Base-by-base conservation (phyloP, 441 rosid species). In the Theobroma grandiflorum region DNA sequence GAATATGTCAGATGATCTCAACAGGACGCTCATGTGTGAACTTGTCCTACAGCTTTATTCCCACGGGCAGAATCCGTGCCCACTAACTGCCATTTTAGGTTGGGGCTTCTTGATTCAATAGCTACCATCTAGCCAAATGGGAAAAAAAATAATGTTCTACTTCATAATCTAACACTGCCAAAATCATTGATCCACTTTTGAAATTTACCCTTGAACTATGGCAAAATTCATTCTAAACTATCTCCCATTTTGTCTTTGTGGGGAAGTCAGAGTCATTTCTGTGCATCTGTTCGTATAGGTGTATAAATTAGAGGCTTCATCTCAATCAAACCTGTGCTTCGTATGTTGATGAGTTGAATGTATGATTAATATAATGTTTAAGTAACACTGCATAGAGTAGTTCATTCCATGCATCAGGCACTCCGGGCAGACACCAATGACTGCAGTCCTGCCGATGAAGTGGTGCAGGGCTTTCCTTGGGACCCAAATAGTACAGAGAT, bases 371-470 rank as follows among this genome's bases (percentile, higher is more conserved):
- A 71, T 85, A 90, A 4, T 33, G 91, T 85, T 91, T 93, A 7
- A 96, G 85, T 79, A 93, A 83, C 70, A 88, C 22, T 0, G 97
- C 97, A 40, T 87, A 92, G 37, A 96, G 90, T 47, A 96, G 87
- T 89, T 96, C 98, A 26, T 96, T 94, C 99, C 98, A 96, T 18
- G 94, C 79, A 79, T 96, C 98, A 0, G 99, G 99, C 61, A 94
- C 96, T 15, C 99, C 98, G 2, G 98, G 99, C 62, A 96, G 87
- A 87, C 97, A 96, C 99, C 99, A 96, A 80, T 96, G 99, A 87
- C 99, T 96, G 86, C 99, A 96, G 86, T 96, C 99, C 84, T 96
- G 97, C 78, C 96, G 82, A 74, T 84, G 91, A 18, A 95, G 12
- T 0, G 97, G 88, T 1, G 92, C 94, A 37, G 89, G 92, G 63